These are phyloP conservation scores for Penicillium bialowiezense DNA, from an alignment of 495 filamentous ascomycete species.

Conservation along the genomic window DNA sequence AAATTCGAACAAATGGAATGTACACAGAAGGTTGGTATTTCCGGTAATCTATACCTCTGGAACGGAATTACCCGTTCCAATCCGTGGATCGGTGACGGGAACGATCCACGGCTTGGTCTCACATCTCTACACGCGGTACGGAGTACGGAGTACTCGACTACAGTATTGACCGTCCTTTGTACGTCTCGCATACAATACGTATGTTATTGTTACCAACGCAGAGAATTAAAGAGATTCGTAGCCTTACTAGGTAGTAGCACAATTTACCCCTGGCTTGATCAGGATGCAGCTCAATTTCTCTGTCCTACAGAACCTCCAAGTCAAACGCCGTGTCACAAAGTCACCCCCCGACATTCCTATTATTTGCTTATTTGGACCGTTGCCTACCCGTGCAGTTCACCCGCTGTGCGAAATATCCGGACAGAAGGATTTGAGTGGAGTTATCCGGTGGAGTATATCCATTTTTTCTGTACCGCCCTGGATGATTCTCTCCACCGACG, in stretches of 20 bases:
- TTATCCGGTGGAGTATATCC: neutral
- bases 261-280: slow-evolving; percentile 8
- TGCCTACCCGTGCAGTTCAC: slow-evolving; percentile 8
- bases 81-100: slow-evolving; percentile 1
- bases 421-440: slow-evolving; percentile 3
- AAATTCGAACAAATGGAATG: neutral
- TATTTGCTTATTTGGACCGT: slow-evolving; percentile 19
- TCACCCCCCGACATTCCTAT: slow-evolving; percentile 1
- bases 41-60: neutral
- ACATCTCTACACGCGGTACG: no score
- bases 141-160: no score
- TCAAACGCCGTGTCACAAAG: slow-evolving; percentile 3
- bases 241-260: neutral
- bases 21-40: neutral
- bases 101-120: neutral
- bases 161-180: no score
- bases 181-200: no score
- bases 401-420: neutral
- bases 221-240: neutral
- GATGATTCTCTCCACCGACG: no score
- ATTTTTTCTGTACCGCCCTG: slow-evolving; percentile 21
- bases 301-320: slow-evolving; percentile 4
- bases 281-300: slow-evolving; percentile 8
- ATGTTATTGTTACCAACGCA: no score
- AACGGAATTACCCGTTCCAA: neutral